Conservation (phyloP, 768 basidiomycete genomes). For the Leccinum variicolor region DNA sequence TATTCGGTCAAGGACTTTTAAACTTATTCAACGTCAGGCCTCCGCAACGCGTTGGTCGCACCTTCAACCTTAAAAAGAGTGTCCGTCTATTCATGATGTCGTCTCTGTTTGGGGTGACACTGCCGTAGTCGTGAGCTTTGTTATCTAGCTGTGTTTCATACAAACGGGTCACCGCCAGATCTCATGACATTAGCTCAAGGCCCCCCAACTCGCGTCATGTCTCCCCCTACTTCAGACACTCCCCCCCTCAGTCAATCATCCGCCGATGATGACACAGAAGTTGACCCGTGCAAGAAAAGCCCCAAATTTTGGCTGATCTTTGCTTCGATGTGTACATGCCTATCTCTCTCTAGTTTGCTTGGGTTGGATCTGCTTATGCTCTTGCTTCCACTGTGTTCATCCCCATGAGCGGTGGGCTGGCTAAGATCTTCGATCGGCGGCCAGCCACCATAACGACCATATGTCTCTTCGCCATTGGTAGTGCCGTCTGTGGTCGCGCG, state of each 20-base stretch:
- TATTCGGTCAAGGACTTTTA: no score
- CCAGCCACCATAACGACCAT: slow-evolving; percentile 31
- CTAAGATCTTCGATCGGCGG: slow-evolving; percentile 39
- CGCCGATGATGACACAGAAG: background rate
- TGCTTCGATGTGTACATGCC: slow-evolving; percentile 23
- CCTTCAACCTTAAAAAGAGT: no score
- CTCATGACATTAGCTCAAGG: background rate
- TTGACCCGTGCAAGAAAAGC: background rate
- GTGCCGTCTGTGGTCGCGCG: slow-evolving; percentile 40
- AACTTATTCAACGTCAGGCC: no score
- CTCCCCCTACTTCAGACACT: background rate
- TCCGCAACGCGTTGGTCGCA: no score
- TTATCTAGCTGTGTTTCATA: background rate
- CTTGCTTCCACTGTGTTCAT: slow-evolving; percentile 40
- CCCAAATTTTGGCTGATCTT: slow-evolving; percentile 34
- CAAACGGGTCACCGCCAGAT: background rate
- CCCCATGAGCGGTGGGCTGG: slow-evolving; percentile 37
- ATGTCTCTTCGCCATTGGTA: slow-evolving; percentile 39
- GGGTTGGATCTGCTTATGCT: slow-evolving; percentile 45
- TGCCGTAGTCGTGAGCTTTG: background rate
- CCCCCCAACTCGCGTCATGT: background rate
- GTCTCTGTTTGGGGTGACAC: no score
- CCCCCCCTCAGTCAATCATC: background rate
- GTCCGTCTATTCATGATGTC: no score
- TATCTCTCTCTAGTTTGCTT: slow-evolving; percentile 37